Conservation (phyloP, 2,329 filamentous ascomycete species). For the Epichloe gansuensis region DNA sequence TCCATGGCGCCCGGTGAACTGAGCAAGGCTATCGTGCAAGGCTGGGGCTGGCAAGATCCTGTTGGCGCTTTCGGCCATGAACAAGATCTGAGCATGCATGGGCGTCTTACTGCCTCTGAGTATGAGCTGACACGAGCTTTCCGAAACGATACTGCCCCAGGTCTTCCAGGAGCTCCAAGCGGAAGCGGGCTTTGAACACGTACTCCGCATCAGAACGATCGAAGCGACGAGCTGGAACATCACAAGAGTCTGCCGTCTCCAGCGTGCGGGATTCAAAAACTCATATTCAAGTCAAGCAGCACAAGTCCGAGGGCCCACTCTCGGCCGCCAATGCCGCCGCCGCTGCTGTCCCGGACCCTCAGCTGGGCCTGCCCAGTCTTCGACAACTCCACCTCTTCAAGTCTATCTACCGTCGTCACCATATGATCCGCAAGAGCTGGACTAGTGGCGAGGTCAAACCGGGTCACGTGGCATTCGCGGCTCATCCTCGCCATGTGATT, state of each 20-base stretch:
- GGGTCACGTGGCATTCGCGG: conserved; percentile 88
- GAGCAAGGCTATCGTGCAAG: conserved; percentile 73
- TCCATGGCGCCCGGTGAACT: conserved; percentile 69
- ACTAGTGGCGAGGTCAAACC: conserved; percentile 77
- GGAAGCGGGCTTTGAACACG: conserved; percentile 39
- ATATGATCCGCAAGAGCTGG: conserved; percentile 86
- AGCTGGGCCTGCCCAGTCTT: conserved; percentile 65
- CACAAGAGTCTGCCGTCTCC: conserved; percentile 29
- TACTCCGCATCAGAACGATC: conserved; percentile 35
- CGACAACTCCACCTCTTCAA: conserved; percentile 88
- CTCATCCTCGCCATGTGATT: conserved; percentile 90
- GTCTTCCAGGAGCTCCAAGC: conserved; percentile 37
- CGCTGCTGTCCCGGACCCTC: conserved; percentile 67
- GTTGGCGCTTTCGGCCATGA: conserved; percentile 64
- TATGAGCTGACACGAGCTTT: conserved; percentile 33
- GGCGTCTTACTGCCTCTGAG: conserved; percentile 40
- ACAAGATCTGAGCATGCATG: conserved; percentile 58
- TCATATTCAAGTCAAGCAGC: conserved; percentile 29
- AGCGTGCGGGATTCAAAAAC: conserved; percentile 29
- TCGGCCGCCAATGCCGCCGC: conserved; percentile 80
- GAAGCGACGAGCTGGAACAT: conserved; percentile 37
- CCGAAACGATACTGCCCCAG: conserved; percentile 31
- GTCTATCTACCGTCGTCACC: conserved; percentile 84
- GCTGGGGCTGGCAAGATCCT: conserved; percentile 96
- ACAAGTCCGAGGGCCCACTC: conserved; percentile 68